Percentiles rank a stretch among this genome's conserved stretches.
These are phyloP conservation scores for Capsella bursapastoris DNA, from an alignment of 345 rosid species.

Conservation along the genomic window DNA sequence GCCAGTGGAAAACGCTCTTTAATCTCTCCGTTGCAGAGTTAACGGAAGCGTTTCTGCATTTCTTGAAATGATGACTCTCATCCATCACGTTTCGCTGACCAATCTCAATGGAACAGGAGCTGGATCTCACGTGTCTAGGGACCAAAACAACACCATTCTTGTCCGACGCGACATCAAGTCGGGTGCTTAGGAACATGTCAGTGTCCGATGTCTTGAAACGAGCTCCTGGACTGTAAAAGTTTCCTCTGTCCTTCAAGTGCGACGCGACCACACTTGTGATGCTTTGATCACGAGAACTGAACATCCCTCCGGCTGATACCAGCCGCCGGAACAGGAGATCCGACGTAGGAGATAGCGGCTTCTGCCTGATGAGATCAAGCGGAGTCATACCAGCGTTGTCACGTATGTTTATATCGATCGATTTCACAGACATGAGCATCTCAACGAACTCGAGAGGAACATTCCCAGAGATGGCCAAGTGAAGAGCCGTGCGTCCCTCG, in stretches of 20 bases:
- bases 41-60: constrained; percentile 52
- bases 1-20: constrained; percentile 74
- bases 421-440: constrained; percentile 70
- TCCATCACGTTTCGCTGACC: constrained; percentile 49
- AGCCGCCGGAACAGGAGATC: constrained; percentile 70
- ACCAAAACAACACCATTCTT: constrained; percentile 47
- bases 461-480: constrained; percentile 74
- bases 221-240: constrained; percentile 77
- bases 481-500: constrained; percentile 82
- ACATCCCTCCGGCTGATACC: constrained; percentile 79
- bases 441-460: constrained; percentile 65
- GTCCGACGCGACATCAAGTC: constrained; percentile 56
- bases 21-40: constrained; percentile 61
- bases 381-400: constrained; percentile 81
- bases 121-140: constrained; percentile 55
- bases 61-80: constrained; percentile 50
- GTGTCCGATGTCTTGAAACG: constrained; percentile 70
- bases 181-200: constrained; percentile 68
- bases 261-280: constrained; percentile 67
- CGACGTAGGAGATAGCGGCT: constrained; percentile 64
- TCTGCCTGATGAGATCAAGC: constrained; percentile 75
- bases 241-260: constrained; percentile 72
- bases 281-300: constrained; percentile 57
- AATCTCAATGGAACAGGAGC: constrained; percentile 58
- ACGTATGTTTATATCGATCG: constrained; percentile 63